A percentile compares a stretch with the other conserved stretches of the same genome.
phyloP scores from a whole-genome alignment of 2,329 filamentous ascomycete species.

The Chrysoporthe cubensis region DNA sequence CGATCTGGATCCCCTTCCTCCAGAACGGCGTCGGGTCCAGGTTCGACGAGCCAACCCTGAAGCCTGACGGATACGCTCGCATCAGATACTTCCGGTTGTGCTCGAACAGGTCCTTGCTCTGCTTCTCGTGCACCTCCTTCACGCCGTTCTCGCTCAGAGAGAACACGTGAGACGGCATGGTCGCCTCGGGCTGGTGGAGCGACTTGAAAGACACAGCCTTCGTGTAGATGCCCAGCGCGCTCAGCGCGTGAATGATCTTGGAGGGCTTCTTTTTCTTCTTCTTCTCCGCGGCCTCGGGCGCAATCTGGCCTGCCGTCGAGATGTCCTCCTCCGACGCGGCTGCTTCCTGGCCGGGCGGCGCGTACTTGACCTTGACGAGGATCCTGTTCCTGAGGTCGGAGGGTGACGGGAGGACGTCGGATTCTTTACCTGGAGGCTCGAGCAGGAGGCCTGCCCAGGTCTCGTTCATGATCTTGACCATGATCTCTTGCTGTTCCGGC shows the following conservation, averaged over 20 bases:
- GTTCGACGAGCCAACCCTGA: slow-evolving; percentile 83
- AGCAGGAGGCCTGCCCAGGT: slow-evolving; percentile 78
- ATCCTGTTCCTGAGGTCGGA: slow-evolving; percentile 76
- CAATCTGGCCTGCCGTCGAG: slow-evolving; percentile 36
- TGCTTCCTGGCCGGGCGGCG: slow-evolving; percentile 44
- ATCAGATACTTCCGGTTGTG: slow-evolving; percentile 85
- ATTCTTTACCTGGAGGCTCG: slow-evolving; percentile 52
- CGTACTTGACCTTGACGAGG: slow-evolving; percentile 79
- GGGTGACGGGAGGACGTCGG: slow-evolving; percentile 65
- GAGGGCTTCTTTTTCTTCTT: slow-evolving; percentile 54
- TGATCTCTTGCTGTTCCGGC: slow-evolving; percentile 79
- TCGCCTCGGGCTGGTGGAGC: slow-evolving; percentile 71
- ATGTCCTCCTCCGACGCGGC: slow-evolving; percentile 35
- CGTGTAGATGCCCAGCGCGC: slow-evolving; percentile 80
- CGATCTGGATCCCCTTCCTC: slow-evolving; percentile 87
- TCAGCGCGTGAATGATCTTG: slow-evolving; percentile 74
- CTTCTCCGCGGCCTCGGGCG: slow-evolving; percentile 48
- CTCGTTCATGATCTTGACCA: slow-evolving; percentile 91
- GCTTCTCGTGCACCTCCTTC: slow-evolving; percentile 59
- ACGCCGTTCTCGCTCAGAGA: slow-evolving; percentile 68
- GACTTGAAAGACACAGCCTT: slow-evolving; percentile 81
- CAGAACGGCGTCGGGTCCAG: slow-evolving; percentile 84
- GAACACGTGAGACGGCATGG: slow-evolving; percentile 71
- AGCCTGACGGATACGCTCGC: slow-evolving; percentile 84
- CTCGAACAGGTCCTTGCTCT: slow-evolving; percentile 63